These are phyloP conservation scores for Rhizopogon vinicolor DNA, from an alignment of 768 basidiomycete species.

Conservation along the genomic window DNA sequence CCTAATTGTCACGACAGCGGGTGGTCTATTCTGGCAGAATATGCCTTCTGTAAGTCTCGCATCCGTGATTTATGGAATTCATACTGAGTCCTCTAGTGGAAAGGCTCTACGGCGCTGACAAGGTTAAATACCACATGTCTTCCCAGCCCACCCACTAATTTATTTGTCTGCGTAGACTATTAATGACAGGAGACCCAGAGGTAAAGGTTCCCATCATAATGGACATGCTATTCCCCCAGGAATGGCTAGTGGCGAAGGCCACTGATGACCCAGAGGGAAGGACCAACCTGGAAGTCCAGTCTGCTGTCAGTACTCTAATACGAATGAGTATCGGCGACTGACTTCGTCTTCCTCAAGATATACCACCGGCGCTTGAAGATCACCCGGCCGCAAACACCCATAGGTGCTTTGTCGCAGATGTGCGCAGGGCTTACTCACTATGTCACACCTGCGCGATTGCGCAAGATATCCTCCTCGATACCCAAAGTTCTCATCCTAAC, in stretches of 20 bases:
- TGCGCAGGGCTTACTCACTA: conserved; percentile 60
- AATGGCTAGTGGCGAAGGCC: conserved; percentile 57
- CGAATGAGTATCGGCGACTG: neutral
- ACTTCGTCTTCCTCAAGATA: conserved; percentile 28
- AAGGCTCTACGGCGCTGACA: conserved; percentile 31
- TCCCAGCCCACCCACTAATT: conserved; percentile 2
- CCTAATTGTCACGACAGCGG: conserved; percentile 68
- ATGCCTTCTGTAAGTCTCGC: conserved; percentile 51
- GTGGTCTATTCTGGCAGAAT: conserved; percentile 52
- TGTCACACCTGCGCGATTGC: conserved; percentile 45
- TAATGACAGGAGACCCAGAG: conserved; percentile 33
- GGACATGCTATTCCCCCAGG: conserved; percentile 52
- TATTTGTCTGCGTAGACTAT: conserved; percentile 25
- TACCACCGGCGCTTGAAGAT: conserved; percentile 41
- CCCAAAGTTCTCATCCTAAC: conserved; percentile 68
- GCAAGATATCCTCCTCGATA: conserved; percentile 45
- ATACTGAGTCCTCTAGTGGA: conserved; percentile 27
- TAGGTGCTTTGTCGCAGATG: conserved; percentile 72
- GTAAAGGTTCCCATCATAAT: conserved; percentile 47
- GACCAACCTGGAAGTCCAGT: conserved; percentile 61
- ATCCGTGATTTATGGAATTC: neutral
- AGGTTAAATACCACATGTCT: conserved; percentile 18
- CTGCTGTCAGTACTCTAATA: conserved; percentile 35
- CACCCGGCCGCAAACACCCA: conserved; percentile 53
- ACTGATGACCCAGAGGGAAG: conserved; percentile 50